Percentiles rank a stretch among this genome's conserved stretches.
These are phyloP conservation scores for Phellopilus nigrolimitatus DNA, from an alignment of 1,284 basidiomycete species.

Conservation along the genomic window DNA sequence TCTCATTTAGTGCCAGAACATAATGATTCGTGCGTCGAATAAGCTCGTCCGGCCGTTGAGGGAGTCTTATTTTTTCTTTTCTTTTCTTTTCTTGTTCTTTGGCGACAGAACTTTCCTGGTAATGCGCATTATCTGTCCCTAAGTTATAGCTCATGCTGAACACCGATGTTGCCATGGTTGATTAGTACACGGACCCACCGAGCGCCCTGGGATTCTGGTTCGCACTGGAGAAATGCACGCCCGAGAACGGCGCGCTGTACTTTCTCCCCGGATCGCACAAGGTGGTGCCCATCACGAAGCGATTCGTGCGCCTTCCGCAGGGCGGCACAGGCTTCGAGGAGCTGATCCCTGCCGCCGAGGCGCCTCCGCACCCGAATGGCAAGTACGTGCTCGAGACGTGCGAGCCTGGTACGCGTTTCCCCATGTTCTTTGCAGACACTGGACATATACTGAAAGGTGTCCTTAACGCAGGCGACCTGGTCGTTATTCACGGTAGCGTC, in stretches of 20 bases:
- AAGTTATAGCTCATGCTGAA: slow-evolving; percentile 18
- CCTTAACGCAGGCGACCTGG: slow-evolving; percentile 62
- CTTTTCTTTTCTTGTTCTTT: too few species aligned
- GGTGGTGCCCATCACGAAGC: slow-evolving; percentile 64
- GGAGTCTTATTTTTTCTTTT: slow-evolving; percentile 4
- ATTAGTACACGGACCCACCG: slow-evolving; percentile 86
- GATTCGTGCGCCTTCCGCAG: slow-evolving; percentile 71
- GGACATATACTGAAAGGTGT: slow-evolving; percentile 6
- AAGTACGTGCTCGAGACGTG: slow-evolving; percentile 72
- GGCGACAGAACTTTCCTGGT: slow-evolving; percentile 75
- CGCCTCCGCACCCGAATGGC: slow-evolving; percentile 42
- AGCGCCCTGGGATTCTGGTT: slow-evolving; percentile 95
- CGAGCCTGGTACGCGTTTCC: slow-evolving; percentile 54
- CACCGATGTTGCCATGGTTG: too few species aligned
- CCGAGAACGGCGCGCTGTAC: slow-evolving; percentile 82
- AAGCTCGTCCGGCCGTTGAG: background rate
- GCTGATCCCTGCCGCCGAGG: slow-evolving; percentile 39
- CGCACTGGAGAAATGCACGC: slow-evolving; percentile 84
- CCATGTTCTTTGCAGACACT: background rate
- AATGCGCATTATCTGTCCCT: background rate
- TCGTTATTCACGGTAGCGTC: slow-evolving; percentile 87
- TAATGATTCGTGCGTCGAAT: slow-evolving; percentile 70
- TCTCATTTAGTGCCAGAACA: slow-evolving; percentile 60
- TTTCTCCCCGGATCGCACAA: slow-evolving; percentile 92
- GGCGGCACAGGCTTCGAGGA: slow-evolving; percentile 81